Evolutionary conservation across 768 basidiomycete species (phyloP).

Genomic region (Suillus variegatus): DNA sequence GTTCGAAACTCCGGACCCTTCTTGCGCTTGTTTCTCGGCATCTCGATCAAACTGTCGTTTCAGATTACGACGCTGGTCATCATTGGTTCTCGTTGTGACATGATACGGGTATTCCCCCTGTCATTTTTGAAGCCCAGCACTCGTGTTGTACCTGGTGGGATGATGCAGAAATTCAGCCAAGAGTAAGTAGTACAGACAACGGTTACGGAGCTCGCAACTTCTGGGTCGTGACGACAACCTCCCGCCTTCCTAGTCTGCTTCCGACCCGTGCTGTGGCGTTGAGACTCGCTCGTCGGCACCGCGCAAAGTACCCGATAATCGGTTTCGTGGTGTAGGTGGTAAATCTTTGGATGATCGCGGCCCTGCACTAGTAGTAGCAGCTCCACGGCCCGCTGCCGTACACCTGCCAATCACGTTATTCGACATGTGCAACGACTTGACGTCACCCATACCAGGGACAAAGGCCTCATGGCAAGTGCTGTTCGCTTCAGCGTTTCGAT

Average conservation of each 20-base stretch:
- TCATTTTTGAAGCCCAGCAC: neutral
- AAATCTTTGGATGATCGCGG: neutral
- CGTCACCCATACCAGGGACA: neutral
- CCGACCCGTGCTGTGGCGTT: neutral
- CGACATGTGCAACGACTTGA: neutral
- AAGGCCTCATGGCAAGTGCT: neutral
- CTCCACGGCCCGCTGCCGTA: neutral
- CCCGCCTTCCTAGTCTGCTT: too few relatives aligned
- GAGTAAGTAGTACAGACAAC: neutral
- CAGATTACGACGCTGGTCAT: neutral
- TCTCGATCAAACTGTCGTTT: neutral
- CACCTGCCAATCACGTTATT: neutral
- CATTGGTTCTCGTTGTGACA: neutral
- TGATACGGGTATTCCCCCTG: neutral
- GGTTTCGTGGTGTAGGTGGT: neutral
- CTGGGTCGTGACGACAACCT: slow-evolving; percentile 13
- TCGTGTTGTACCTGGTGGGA: neutral
- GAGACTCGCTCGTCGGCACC: neutral
- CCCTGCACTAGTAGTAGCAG: too few relatives aligned
- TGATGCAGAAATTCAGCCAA: neutral
- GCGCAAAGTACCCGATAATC: neutral
- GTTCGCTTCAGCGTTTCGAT: neutral
- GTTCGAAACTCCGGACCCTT: neutral
- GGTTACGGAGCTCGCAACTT: slow-evolving; percentile 1
- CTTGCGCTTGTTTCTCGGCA: neutral